Evolutionary conservation across 164 flowering plant species (phyloP), one percentile per base, ranked within the genome.

Genomic region (Cinnamomum chago): DNA sequence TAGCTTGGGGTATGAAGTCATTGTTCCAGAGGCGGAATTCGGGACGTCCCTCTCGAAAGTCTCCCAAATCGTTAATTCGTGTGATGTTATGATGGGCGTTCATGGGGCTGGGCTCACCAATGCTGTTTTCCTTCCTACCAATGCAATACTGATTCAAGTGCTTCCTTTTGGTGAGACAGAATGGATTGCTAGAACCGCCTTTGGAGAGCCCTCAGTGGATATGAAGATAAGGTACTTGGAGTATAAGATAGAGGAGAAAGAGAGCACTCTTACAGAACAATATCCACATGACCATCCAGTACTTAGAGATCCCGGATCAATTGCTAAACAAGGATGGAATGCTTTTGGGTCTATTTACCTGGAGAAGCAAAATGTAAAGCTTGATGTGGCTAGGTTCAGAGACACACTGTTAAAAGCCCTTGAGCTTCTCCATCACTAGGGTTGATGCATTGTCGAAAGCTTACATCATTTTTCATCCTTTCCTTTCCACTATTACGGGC

Each of bases 61-160:
- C 64, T 73, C 81, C 0, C 22, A 33, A 5, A 2, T 72, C 1
- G 83, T 85, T 52, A 78, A 85, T 28, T 76, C 83, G 0, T 75
- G 79, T 62, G 82, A 82, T 62, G 86, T 74, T 50, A 69, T 85
- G 76, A 60, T 84, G 68, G 88, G 85, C 7, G 83, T 85, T 2
- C 88, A 85, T 65, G 88, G 88, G 11, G 88, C 88, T 1, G 88
- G 84, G 0, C 76, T 85, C 0, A 81, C 86, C 5, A 81, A 85
- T 67, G 33, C 75, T 28, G 71, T 84, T 25, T 85, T 84, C 55
- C 76, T 85, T 0, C 80, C 83, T 20, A 64, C 65, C 0, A 71
- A 76, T 18, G 82, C 83, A 0, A 84, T 81, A 60, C 25, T 82
- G 1, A 70, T 83, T 12, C 84, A 85, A 52, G 71, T 85, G 15